Conservation (phyloP, 768 basidiomycete species). For the Podaxis pistillaris region DNA sequence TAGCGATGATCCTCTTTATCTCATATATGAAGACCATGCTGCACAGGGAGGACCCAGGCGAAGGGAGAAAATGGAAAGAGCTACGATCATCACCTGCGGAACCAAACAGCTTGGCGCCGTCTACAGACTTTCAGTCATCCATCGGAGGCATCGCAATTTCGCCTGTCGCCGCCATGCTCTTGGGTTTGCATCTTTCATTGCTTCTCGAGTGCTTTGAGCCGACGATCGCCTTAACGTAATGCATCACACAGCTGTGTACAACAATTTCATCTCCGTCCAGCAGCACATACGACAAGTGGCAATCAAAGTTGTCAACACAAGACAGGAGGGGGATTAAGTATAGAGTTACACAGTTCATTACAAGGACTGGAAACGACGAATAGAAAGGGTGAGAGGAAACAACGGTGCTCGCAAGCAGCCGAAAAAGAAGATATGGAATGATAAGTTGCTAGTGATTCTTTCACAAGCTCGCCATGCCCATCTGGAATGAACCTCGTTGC, state of each 20-base stretch:
- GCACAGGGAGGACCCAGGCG: background rate
- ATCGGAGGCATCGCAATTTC: background rate
- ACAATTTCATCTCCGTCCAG: background rate
- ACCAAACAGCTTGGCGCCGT: constrained; percentile 11
- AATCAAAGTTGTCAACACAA: constrained; percentile 16
- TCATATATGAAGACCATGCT: constrained; percentile 6
- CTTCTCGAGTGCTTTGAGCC: background rate
- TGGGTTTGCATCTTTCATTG: background rate
- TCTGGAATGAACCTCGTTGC: constrained; percentile 46
- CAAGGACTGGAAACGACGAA: constrained; percentile 17
- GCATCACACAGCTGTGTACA: background rate
- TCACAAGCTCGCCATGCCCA: constrained; percentile 52
- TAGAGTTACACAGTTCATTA: constrained; percentile 18
- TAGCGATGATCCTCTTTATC: constrained; percentile 12
- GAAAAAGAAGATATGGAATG: constrained; percentile 16
- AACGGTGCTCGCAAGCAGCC: constrained; percentile 8
- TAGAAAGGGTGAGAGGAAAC: background rate
- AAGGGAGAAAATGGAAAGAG: background rate
- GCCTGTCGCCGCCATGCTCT: background rate
- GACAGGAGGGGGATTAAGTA: constrained; percentile 20
- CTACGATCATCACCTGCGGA: constrained; percentile 26
- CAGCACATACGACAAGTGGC: constrained; percentile 13
- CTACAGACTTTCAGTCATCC: background rate
- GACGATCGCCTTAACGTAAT: background rate
- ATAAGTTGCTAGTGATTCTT: constrained; percentile 10